Percentiles rank a stretch among this genome's conserved stretches.
phyloP scores from a whole-genome alignment of 768 basidiomycete genomes.

The Amanita brunnescens region DNA sequence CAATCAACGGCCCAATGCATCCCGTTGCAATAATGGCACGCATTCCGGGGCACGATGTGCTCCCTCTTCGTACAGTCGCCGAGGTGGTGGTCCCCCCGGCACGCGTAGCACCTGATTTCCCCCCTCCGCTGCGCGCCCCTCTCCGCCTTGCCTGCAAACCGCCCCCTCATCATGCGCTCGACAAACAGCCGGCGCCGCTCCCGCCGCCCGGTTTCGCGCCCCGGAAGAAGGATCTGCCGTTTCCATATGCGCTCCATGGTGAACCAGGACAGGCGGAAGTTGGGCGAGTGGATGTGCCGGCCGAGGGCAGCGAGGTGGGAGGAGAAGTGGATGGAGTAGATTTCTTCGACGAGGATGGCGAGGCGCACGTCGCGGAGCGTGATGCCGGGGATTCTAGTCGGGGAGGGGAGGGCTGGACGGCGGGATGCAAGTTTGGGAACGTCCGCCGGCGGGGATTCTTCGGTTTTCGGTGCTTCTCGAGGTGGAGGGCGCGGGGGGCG shows the following conservation, averaged over 20 bases:
- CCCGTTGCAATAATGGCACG: constrained; percentile 2
- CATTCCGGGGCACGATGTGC: not conserved
- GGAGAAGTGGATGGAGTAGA: not conserved
- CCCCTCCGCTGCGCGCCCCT: not conserved
- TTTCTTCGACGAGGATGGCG: constrained; percentile 2
- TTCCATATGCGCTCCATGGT: constrained; percentile 7
- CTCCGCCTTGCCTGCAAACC: not conserved
- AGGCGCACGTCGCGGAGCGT: constrained; percentile 6
- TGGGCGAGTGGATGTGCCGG: constrained; percentile 3
- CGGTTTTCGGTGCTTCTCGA: not conserved
- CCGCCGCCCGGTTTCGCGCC: not conserved
- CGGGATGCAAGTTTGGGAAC: not conserved
- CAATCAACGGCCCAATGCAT: constrained; percentile 4
- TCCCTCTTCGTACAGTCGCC: not conserved
- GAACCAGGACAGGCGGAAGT: constrained; percentile 6
- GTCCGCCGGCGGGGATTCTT: not conserved
- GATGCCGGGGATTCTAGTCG: constrained; percentile 1
- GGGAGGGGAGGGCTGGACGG: not conserved
- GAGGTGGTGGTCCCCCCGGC: constrained; percentile 1
- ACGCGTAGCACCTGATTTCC: not conserved
- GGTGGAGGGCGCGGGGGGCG: not conserved
- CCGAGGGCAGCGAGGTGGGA: constrained; percentile 4
- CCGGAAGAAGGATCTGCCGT: constrained; percentile 2
- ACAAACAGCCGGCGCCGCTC: not conserved
- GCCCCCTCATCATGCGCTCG: not conserved